Evolutionary conservation across 177 flowering plant species (phyloP), one percentile per base, ranked within the genome.

Genomic region (Vitis hybrid): DNA sequence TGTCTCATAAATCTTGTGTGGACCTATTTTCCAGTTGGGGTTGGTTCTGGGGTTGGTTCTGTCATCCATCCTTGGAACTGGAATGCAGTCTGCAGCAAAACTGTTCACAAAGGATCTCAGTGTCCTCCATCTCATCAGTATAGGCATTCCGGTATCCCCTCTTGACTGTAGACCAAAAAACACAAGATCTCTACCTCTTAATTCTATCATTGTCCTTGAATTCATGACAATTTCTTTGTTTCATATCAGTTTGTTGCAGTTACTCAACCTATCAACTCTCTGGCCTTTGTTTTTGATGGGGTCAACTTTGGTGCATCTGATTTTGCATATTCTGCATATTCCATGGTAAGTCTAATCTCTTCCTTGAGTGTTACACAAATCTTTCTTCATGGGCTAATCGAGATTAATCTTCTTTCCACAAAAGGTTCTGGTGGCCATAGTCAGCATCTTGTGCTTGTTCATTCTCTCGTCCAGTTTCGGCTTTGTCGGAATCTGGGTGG

Each of bases 71-170:
- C 40, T 35, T 35, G 40, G 40, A 35, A 35, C 6, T 35, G 40
- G 40, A 35, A 2, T 35, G 40, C 40, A 4, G 6, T 35, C 6
- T 35, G 40, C 40, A 35, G 4, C 40, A 35, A 4, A 35, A 91
- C 40, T 35, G 6, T 35, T 35, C 40, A 35, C 40, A 35, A 35
- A 35, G 6, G 40, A 35, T 6, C 40, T 6, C 40, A 35, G 40
- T 35, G 40, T 35, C 40, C 40, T 35, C 40, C 40, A 35, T 35
- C 40, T 35, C 40, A 35, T 35, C 40, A 35, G 40, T 35, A 35
- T 35, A 35, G 40, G 40, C 62, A 80, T 86, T 56, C 95, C 95
- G 82, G 95, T 90, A 88, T 62, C 30, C 68, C 60, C 40, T 56
- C 4, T 62, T 62, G 8, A 48, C 73, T 59, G 56, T 50, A 14